Base-by-base conservation (phyloP, 345 rosid genomes). In the Zanthoxylum bungeanum region DNA sequence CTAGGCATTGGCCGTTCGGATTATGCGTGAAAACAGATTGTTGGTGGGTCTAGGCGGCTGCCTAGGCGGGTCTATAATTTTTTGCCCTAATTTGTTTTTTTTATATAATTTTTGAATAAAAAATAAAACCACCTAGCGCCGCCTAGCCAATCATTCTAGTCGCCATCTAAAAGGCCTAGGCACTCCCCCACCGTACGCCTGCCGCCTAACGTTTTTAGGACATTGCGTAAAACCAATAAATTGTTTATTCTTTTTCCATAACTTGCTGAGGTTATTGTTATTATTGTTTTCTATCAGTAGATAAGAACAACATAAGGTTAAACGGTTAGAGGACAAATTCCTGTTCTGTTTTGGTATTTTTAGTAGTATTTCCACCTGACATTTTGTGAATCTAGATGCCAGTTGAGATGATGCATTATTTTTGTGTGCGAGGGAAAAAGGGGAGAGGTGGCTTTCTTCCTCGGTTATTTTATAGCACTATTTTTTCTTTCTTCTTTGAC, bases 381-480 rank as follows among this genome's bases (percentile, higher is more conserved):
- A 27, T 24, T 16, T 44, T 64, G 34, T 63, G 53, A 14, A 64
- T 25, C 9, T 25, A 42, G 61, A 27, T 40, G 21, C 33, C 66
- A 5, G 51, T 9, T 12, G 34, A 2, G 44, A 60, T 49, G 1
- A 39, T 19, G 7, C 21, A 19, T 39, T 52, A 9, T 24, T 57
- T 11, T 51, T 57, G 25, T 30, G 4, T n/a, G 12, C 2, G 24
- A 7, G 64, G 9, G 46, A 34, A 1, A 21, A 16, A 34, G 57
- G 31, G 24, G 53, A 44, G 24, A 52, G 30, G 9, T 22, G 55
- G 42, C 60, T 22, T 69, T n/a, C n/a, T n/a, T n/a, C n/a, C n/a
- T n/a, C n/a, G 33, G 47, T 39, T 63, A 63, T 57, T 61, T 61
- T 64, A 42, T 55, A 61, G 56, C 76, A n/a, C n/a, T n/a, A n/a